phyloP scores from a whole-genome alignment of 116 monocot species.

The Dioscorea cayenensis region DNA sequence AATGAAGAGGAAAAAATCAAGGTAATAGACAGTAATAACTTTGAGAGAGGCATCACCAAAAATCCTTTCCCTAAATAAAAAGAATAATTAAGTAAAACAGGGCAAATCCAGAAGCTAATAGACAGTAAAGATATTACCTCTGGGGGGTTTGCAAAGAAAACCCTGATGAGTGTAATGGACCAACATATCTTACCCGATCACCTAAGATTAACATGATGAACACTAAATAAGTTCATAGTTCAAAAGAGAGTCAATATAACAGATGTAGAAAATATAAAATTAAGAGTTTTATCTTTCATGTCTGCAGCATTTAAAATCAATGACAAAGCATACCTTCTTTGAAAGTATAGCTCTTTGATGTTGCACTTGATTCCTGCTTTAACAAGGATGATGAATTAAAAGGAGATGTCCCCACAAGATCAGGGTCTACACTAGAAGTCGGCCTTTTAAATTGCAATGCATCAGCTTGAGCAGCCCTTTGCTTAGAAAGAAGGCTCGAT shows the following conservation, averaged over 20 bases:
- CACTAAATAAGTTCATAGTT: not conserved
- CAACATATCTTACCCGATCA: constrained; percentile 87
- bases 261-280: not conserved
- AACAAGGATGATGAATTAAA: constrained; percentile 59
- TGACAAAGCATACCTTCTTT: constrained; percentile 62
- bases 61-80: not conserved
- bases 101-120: not conserved
- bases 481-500: constrained; percentile 32
- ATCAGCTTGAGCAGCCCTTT: constrained; percentile 23
- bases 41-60: too few relatives aligned
- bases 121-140: constrained; percentile 26
- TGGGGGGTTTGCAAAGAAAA: constrained; percentile 44
- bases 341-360: constrained; percentile 79
- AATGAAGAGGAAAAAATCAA: too few relatives aligned
- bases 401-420: constrained; percentile 66
- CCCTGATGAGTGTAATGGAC: constrained; percentile 44
- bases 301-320: not conserved
- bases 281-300: too few relatives aligned
- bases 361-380: constrained; percentile 85
- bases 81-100: not conserved
- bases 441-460: constrained; percentile 47
- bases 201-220: constrained; percentile 23
- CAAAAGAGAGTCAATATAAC: not conserved
- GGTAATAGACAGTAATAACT: too few relatives aligned
- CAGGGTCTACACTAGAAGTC: constrained; percentile 81